Percentiles rank a stretch among this genome's conserved stretches.
These are phyloP conservation scores for Ogataea saltuana DNA, from an alignment of 805 yeast species.

Conservation along the genomic window DNA sequence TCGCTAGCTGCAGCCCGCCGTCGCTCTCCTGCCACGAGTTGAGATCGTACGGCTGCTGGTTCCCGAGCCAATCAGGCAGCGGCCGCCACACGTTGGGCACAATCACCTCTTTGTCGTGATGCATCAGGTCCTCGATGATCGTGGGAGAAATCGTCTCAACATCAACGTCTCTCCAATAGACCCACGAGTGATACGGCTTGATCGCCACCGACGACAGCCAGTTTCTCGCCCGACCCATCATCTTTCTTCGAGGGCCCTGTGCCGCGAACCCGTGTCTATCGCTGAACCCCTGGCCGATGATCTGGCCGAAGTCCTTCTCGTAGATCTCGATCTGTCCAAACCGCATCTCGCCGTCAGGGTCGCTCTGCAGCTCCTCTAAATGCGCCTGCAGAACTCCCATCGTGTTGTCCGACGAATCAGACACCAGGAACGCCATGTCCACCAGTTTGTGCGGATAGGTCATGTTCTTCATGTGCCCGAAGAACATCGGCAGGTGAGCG, in stretches of 20 bases:
- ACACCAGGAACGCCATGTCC: slow-evolving; percentile 76
- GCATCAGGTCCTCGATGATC: slow-evolving; percentile 88
- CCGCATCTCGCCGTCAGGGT: slow-evolving; percentile 58
- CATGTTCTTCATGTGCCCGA: slow-evolving; percentile 54
- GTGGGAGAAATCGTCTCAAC: slow-evolving; percentile 89
- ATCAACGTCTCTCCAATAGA: slow-evolving; percentile 97
- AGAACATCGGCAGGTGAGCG: slow-evolving; percentile 61
- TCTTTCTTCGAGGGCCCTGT: slow-evolving; percentile 91
- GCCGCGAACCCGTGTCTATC: slow-evolving; percentile 96
- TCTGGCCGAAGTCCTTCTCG: slow-evolving; percentile 92
- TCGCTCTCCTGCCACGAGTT: slow-evolving; percentile 87
- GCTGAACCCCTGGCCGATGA: slow-evolving; percentile 87
- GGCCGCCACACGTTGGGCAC: slow-evolving; percentile 97
- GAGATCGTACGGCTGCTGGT: slow-evolving; percentile 81
- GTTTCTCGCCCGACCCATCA: slow-evolving; percentile 95
- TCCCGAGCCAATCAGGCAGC: slow-evolving; percentile 80
- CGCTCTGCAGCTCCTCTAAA: slow-evolving; percentile 63
- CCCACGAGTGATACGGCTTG: slow-evolving; percentile 92
- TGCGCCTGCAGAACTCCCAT: slow-evolving; percentile 62
- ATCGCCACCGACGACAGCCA: slow-evolving; percentile 88
- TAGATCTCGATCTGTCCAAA: slow-evolving; percentile 85
- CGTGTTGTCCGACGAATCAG: slow-evolving; percentile 89
- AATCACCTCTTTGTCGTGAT: slow-evolving; percentile 84
- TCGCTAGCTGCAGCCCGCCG: slow-evolving; percentile 78
- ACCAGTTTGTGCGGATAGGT: slow-evolving; percentile 58